Evolutionary conservation across 139 green algal genomes (phyloP), one percentile per base, ranked within the genome.

Genomic region (Chlorella sp.): DNA sequence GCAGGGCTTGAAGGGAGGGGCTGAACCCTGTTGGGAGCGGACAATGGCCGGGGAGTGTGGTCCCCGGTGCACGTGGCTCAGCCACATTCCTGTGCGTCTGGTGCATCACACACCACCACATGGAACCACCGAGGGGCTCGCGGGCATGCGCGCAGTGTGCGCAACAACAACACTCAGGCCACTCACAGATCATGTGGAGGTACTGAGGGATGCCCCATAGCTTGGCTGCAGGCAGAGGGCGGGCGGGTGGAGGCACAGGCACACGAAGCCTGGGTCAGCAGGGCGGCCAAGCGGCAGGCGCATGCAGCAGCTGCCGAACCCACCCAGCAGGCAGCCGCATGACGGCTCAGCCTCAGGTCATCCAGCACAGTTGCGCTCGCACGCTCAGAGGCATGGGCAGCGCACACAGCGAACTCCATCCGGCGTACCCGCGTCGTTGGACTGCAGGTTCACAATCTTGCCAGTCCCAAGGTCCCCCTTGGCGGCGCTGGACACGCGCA

Each of bases 181-280:
- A 20, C 9, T 60, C 51, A 60, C 95, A 98, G 20, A 98, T 60
- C 82, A 97, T 94, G 92, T 98, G 94, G 19, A 97, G 64, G 86
- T 97, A 98, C 36, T 93, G 88, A 1, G 94, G 90, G 75, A 96
- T 84, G 46, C 76, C 88, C 92, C 92, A 98, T n/a, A 98, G 83
- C 91, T 96, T 97, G 77, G 90, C 90, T 76, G 79, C 64, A 41
- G 58, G 60, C 19, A 13, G 34, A 30, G 62, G 51, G 26, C 64
- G 34, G 3, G 16, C 2, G 20, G 28, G 51, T 34, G 51, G 54
- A 17, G 30, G 73, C 28, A 40, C 46, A 60, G n/a, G 34, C 34
- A 67, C 8, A 34, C 9, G 19, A 34, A 68, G 2, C 60, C n/a
- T 17, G 22, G 26, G 56, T 20, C 56, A 16, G 56, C 22, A 24